Conservation (phyloP, 495 filamentous ascomycete species). For the Aspergillus biplanus region DNA sequence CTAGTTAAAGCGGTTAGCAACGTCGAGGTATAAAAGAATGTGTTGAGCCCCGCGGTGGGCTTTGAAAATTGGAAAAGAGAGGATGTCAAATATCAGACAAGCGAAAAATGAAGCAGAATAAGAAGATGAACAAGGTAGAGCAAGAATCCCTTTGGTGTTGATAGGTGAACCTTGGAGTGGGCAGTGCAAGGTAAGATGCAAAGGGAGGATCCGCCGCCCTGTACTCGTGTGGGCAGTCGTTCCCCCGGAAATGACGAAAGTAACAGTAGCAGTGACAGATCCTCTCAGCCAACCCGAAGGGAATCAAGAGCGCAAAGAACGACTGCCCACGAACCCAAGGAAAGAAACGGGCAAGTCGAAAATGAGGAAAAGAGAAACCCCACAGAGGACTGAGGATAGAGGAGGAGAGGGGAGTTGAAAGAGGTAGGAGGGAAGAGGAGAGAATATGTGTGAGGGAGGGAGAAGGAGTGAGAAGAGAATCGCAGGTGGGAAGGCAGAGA, state of each 20-base stretch:
- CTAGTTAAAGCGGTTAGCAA: constrained; percentile 28
- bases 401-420: constrained; percentile 20
- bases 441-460: constrained; percentile 16
- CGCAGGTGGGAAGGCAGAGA: constrained; percentile 19
- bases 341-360: constrained; percentile 31
- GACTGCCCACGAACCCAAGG: constrained; percentile 32
- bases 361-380: constrained; percentile 23
- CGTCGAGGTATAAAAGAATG: constrained; percentile 27
- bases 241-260: constrained; percentile 46
- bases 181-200: constrained; percentile 7
- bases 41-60: constrained; percentile 16
- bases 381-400: constrained; percentile 27
- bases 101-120: constrained; percentile 11
- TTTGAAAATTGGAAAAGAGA: constrained; percentile 5
- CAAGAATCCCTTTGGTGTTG: constrained; percentile 7
- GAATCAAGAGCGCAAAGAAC: constrained; percentile 25
- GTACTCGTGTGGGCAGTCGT: constrained; percentile 38
- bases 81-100: constrained; percentile 10
- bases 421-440: constrained; percentile 21
- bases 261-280: constrained; percentile 20
- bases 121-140: constrained; percentile 9
- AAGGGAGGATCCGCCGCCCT: constrained; percentile 25
- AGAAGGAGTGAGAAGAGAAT: constrained; percentile 1
- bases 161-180: background rate
- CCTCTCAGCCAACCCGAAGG: constrained; percentile 25